Evolutionary conservation across 108 stramenopile species (phyloP).

Genomic region (Hondaea fermentalgiana): DNA sequence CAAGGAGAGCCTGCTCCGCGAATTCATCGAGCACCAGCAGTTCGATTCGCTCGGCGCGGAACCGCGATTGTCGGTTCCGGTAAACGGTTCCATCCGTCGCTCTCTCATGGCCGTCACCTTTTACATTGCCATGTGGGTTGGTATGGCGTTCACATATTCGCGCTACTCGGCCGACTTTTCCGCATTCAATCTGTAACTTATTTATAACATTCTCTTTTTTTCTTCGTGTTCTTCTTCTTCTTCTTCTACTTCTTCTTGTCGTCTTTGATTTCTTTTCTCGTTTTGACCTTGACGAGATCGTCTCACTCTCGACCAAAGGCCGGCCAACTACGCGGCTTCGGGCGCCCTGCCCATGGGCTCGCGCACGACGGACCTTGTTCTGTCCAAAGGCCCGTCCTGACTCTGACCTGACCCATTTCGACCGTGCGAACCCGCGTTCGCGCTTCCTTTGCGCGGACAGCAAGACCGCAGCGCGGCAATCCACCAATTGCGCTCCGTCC

Average conservation of each 20-base stretch:
- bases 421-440: neutral
- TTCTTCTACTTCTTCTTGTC: too few species aligned
- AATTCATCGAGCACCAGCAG: conserved; percentile 23
- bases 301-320: too few species aligned
- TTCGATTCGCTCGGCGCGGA: conserved; percentile 15
- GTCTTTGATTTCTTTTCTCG: too few species aligned
- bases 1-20: conserved; percentile 34
- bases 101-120: conserved; percentile 13
- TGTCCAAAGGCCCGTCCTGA: too few species aligned
- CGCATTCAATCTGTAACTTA: neutral
- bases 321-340: too few species aligned
- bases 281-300: too few species aligned
- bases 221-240: too few species aligned
- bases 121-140: neutral
- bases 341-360: too few species aligned
- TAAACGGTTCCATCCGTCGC: neutral
- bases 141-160: neutral
- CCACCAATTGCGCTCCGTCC: conserved; percentile 11
- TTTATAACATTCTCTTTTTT: neutral
- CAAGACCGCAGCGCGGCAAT: neutral
- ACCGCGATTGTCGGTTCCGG: neutral
- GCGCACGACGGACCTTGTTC: too few species aligned
- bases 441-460: neutral
- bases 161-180: neutral
- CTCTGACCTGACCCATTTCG: neutral